Evolutionary conservation across 202 grass and related monocot species (phyloP).

Genomic region (Zoysia matrella): DNA sequence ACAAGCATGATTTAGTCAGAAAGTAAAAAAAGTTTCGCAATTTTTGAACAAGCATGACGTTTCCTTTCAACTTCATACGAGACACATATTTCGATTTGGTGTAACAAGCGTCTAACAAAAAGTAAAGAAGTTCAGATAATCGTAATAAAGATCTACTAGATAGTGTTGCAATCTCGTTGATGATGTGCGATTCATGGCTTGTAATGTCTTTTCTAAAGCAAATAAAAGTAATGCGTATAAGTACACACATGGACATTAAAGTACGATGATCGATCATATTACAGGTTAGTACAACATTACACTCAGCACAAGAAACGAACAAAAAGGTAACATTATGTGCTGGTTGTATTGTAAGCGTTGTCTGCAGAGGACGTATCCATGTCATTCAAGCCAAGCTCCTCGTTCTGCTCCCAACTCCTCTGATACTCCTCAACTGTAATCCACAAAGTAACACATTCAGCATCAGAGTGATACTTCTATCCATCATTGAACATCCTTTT

Average conservation of each 20-base stretch:
- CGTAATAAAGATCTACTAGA: no score
- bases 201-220: background rate
- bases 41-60: no score
- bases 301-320: background rate
- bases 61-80: no score
- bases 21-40: no score
- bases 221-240: background rate
- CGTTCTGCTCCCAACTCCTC: constrained; percentile 91
- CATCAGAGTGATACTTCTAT: background rate
- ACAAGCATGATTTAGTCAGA: no score
- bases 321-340: constrained; percentile 34
- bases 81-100: no score
- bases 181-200: background rate
- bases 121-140: no score
- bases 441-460: constrained; percentile 7
- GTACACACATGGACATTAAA: background rate
- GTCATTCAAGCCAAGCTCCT: constrained; percentile 94
- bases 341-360: constrained; percentile 60
- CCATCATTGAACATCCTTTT: background rate
- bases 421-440: constrained; percentile 82
- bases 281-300: constrained; percentile 20
- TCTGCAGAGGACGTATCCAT: constrained; percentile 95
- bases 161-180: background rate
- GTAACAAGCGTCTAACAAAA: no score
- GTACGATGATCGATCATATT: background rate